Conservation (phyloP, 2,329 filamentous ascomycete genomes). For the Arthrobotrys sphaeroides region DNA sequence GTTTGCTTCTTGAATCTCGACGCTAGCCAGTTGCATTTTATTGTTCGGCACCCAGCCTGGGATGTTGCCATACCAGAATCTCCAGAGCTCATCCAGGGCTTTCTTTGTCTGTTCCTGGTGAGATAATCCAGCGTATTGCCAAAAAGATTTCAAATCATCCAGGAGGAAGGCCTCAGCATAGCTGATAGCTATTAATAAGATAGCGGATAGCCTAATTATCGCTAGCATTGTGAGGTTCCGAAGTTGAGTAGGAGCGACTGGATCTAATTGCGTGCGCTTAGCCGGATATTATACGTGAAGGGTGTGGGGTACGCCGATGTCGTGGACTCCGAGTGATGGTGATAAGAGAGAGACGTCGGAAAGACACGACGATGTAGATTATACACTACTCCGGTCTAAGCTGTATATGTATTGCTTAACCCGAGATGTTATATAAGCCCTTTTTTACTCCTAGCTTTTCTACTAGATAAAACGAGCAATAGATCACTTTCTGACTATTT, state of each 20-base stretch:
- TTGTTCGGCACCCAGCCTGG: background rate
- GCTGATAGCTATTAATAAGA: background rate
- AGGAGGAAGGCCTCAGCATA: background rate
- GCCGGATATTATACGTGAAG: no score
- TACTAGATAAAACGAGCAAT: no score
- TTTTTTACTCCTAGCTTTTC: no score
- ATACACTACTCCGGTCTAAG: no score
- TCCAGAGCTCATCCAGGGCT: constrained; percentile 12
- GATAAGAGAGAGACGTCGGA: no score
- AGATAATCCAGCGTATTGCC: background rate
- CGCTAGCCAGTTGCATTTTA: constrained; percentile 1
- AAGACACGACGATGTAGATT: no score
- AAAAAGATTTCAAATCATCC: background rate
- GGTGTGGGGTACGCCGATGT: no score
- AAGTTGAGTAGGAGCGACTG: background rate
- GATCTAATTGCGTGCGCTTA: no score
- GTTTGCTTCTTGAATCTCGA: constrained; percentile 33
- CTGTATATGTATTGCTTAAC: no score
- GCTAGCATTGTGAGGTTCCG: background rate
- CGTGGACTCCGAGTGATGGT: no score
- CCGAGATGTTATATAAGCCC: no score
- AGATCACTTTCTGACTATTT: no score
- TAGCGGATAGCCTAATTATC: background rate
- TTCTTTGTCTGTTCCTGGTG: constrained; percentile 28
- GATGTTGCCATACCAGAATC: constrained; percentile 11